These are phyloP conservation scores for Fomes fomentarius DNA, from an alignment of 1,284 basidiomycete genomes.

Conservation along the genomic window DNA sequence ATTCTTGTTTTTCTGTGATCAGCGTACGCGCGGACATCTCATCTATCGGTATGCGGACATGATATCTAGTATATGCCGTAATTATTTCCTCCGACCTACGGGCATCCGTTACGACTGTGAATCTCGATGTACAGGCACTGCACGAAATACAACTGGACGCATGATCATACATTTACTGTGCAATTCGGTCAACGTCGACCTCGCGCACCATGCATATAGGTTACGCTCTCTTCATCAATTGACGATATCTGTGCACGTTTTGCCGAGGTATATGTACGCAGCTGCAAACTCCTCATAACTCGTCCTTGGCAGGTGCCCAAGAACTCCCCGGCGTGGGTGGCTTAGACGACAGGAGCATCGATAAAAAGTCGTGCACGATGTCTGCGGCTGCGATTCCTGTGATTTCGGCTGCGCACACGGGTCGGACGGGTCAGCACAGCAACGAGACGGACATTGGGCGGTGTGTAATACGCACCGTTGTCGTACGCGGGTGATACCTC, in stretches of 20 bases:
- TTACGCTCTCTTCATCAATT: too few species aligned
- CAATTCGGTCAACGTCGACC: not conserved
- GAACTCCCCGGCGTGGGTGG: conserved; percentile 31
- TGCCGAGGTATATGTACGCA: not conserved
- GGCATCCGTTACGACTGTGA: conserved; percentile 17
- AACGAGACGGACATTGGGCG: not conserved
- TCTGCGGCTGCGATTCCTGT: conserved; percentile 76
- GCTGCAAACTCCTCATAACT: conserved; percentile 22
- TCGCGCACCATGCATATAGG: too few species aligned
- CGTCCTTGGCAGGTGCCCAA: conserved; percentile 27
- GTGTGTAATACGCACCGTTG: conserved; percentile 43
- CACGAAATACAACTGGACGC: conserved; percentile 6
- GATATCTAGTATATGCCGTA: conserved; percentile 16
- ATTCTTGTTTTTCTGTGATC: not conserved
- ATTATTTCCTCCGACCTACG: conserved; percentile 21
- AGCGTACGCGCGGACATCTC: not conserved
- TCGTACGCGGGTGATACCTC: conserved; percentile 87
- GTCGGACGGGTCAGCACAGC: not conserved
- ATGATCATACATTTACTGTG: not conserved
- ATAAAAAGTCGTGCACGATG: conserved; percentile 71
- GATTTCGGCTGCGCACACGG: conserved; percentile 56
- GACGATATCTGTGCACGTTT: too few species aligned
- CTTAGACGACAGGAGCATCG: conserved; percentile 53
- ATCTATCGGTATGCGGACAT: conserved; percentile 4
- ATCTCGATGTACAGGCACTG: conserved; percentile 10